Percentiles rank a stretch among this genome's conserved stretches.
Evolutionary conservation across 805 yeast species (phyloP).

Genomic region (Kuraishia hungarica): DNA sequence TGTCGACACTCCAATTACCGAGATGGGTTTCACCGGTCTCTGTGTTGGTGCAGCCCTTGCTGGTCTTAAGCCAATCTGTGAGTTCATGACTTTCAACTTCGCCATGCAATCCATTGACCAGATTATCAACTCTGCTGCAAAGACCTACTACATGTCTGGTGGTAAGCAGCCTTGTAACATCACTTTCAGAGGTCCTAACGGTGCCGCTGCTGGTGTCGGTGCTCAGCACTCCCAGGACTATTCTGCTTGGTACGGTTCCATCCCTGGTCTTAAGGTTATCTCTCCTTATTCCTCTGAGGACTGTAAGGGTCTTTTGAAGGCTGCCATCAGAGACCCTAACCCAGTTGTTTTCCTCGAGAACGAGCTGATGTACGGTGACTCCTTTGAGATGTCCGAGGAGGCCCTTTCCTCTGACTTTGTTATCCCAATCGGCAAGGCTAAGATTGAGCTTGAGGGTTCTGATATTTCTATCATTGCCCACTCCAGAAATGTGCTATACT

Average conservation of each 20-base stretch:
- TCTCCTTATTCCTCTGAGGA: slow-evolving; percentile 96
- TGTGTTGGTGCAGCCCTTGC: slow-evolving; percentile 95
- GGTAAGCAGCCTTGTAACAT: slow-evolving; percentile 97
- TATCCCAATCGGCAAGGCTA: slow-evolving; percentile 92
- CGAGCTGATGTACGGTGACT: slow-evolving; percentile 89
- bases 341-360: slow-evolving; percentile 95
- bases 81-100: slow-evolving; percentile 98
- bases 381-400: slow-evolving; percentile 85
- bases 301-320: slow-evolving; percentile 90
- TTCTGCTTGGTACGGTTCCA: slow-evolving; percentile 96
- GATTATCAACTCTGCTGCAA: slow-evolving; percentile 96
- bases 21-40: slow-evolving; percentile 96
- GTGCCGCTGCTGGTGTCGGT: slow-evolving; percentile 99
- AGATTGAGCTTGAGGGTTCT: slow-evolving; percentile 87
- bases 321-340: slow-evolving; percentile 97
- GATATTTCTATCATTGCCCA: slow-evolving; percentile 88
- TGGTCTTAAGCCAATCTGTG: slow-evolving; percentile 94
- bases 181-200: slow-evolving; percentile 98
- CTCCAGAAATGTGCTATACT: slow-evolving; percentile 81
- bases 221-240: slow-evolving; percentile 99
- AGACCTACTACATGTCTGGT: slow-evolving; percentile 98
- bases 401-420: slow-evolving; percentile 82
- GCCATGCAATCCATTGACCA: slow-evolving; percentile 99
- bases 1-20: slow-evolving; percentile 96
- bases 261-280: slow-evolving; percentile 95